Conservation (phyloP, 441 rosid genomes). For the Pelargonium myrrhifolium region DNA sequence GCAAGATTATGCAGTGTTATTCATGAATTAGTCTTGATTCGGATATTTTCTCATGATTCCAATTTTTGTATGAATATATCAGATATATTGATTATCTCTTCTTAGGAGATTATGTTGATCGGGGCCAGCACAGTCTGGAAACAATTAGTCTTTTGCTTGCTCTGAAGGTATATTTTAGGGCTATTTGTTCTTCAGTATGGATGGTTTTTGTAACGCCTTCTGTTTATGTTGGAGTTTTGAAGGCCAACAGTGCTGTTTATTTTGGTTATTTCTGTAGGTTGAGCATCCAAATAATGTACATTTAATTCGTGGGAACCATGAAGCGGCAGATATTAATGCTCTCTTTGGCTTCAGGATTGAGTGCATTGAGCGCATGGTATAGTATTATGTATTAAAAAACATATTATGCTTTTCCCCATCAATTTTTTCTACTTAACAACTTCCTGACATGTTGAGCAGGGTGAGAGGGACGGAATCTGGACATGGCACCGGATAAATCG, state of each 20-base stretch:
- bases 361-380: slow-evolving; percentile 98
- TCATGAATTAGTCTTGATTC: neutral
- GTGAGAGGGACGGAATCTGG: slow-evolving; percentile 99
- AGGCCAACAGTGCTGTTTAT: slow-evolving; percentile 14
- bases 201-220: slow-evolving; percentile 3
- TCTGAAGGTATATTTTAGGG: slow-evolving; percentile 52
- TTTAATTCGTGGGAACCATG: slow-evolving; percentile 97
- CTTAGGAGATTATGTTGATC: slow-evolving; percentile 98
- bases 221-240: slow-evolving; percentile 19
- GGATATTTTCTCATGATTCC: slow-evolving; percentile 3
- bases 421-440: slow-evolving; percentile 17
- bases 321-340: slow-evolving; percentile 99
- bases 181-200: slow-evolving; percentile 6
- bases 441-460: slow-evolving; percentile 42
- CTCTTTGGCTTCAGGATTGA: slow-evolving; percentile 97
- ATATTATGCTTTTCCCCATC: slow-evolving; percentile 10
- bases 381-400: slow-evolving; percentile 11
- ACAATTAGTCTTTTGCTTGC: slow-evolving; percentile 92
- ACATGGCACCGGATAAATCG: slow-evolving; percentile 97
- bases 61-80: slow-evolving; percentile 29
- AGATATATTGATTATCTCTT: slow-evolving; percentile 98
- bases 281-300: slow-evolving; percentile 86
- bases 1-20: neutral
- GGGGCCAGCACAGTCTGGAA: slow-evolving; percentile 98
- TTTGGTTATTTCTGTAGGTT: slow-evolving; percentile 44